Conservation (phyloP, 163 green algal species). For the Picocystis sp. region DNA sequence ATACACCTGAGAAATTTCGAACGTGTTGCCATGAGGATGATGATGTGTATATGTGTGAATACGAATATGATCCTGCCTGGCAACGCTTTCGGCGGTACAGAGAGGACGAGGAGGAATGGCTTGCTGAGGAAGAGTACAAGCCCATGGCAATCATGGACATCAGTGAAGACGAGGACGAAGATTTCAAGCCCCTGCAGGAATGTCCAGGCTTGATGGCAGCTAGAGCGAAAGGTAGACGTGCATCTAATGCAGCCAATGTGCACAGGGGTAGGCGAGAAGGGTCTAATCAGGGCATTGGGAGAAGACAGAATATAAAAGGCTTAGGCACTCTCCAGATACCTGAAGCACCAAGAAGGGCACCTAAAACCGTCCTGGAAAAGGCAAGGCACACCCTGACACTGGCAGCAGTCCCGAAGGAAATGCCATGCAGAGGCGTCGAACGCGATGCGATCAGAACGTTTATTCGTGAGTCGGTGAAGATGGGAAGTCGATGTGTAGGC, state of each 20-base stretch:
- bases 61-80: slow-evolving; percentile 55
- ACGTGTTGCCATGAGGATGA: slow-evolving; percentile 26
- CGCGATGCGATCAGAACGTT: slow-evolving; percentile 40
- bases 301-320: slow-evolving; percentile 4
- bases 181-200: background rate
- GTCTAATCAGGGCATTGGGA: background rate
- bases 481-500: slow-evolving; percentile 17
- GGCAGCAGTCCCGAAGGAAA: slow-evolving; percentile 12
- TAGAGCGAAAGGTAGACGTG: background rate
- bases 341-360: background rate
- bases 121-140: background rate
- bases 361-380: slow-evolving; percentile 12
- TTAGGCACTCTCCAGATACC: background rate
- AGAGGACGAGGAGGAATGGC: slow-evolving; percentile 16
- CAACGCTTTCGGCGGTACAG: slow-evolving; percentile 19
- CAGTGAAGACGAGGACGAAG: slow-evolving; percentile 8
- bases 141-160: background rate
- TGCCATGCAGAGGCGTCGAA: slow-evolving; percentile 32
- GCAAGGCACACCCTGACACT: slow-evolving; percentile 14
- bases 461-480: background rate
- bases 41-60: slow-evolving; percentile 77
- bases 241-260: background rate
- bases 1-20: slow-evolving; percentile 14
- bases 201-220: no score
- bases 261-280: slow-evolving; percentile 3